Conservation (phyloP, 1,284 basidiomycete genomes). For the Fistulinella cinereoalba region DNA sequence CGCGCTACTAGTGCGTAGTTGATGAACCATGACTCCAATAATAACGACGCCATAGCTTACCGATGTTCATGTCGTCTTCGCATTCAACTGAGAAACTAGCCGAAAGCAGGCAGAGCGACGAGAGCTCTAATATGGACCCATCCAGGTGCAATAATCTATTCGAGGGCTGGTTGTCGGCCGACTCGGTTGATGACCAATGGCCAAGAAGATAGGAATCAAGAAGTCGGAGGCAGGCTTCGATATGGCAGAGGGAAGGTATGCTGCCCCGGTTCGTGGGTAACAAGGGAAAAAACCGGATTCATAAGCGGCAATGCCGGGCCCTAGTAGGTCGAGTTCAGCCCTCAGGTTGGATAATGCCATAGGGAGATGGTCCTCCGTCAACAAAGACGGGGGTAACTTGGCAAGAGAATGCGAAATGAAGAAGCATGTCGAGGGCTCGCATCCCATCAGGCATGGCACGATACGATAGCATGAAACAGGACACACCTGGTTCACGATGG, state of each 20-base stretch:
- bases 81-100: slow-evolving; percentile 32
- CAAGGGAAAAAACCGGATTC: slow-evolving; percentile 41
- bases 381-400: slow-evolving; percentile 37
- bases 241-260: slow-evolving; percentile 42
- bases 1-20: slow-evolving; percentile 36
- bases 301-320: slow-evolving; percentile 40
- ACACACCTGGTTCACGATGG: slow-evolving; percentile 40
- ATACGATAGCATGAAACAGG: slow-evolving; percentile 4
- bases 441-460: slow-evolving; percentile 8
- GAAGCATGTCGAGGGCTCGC: slow-evolving; percentile 55
- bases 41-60: slow-evolving; percentile 6
- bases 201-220: slow-evolving; percentile 61
- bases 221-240: slow-evolving; percentile 56
- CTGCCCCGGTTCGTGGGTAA: slow-evolving; percentile 26
- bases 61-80: slow-evolving; percentile 11
- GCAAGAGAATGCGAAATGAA: slow-evolving; percentile 48
- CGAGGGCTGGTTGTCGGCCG: slow-evolving; percentile 13
- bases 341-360: slow-evolving; percentile 39
- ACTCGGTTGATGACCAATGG: slow-evolving; percentile 41
- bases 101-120: slow-evolving; percentile 46
- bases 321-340: slow-evolving; percentile 38
- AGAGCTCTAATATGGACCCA: slow-evolving; percentile 45
- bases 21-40: background rate
- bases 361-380: slow-evolving; percentile 33
- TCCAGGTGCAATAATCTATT: slow-evolving; percentile 13